phyloP scores from a whole-genome alignment of 495 filamentous ascomycete genomes.

The Clohesyomyces aquaticus region DNA sequence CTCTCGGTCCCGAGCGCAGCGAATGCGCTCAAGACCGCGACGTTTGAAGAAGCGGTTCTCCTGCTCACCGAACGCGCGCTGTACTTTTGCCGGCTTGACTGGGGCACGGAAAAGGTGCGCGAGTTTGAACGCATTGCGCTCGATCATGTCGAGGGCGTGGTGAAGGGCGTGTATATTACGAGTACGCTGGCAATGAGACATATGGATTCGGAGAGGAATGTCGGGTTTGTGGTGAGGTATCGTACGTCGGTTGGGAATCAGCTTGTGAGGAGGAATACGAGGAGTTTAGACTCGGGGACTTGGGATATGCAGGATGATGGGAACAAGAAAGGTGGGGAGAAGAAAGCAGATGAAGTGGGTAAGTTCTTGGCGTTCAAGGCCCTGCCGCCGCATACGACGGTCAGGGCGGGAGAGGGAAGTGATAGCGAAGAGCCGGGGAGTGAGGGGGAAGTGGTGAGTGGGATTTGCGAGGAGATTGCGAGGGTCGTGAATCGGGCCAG shows the following conservation, averaged over 20 bases:
- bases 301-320: constrained; percentile 33
- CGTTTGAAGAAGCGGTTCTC: constrained; percentile 83
- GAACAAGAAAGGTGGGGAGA: too few relatives aligned
- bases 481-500: constrained; percentile 43
- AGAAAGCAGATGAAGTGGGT: constrained; percentile 28
- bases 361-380: constrained; percentile 68
- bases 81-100: constrained; percentile 89
- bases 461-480: constrained; percentile 67
- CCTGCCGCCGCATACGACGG: constrained; percentile 58
- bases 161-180: constrained; percentile 85
- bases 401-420: constrained; percentile 45
- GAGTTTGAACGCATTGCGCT: constrained; percentile 88
- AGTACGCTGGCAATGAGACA: constrained; percentile 76
- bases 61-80: constrained; percentile 82
- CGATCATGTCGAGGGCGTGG: constrained; percentile 67
- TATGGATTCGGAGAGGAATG: constrained; percentile 74
- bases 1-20: constrained; percentile 70
- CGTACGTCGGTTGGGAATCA: constrained; percentile 63
- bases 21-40: constrained; percentile 64
- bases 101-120: constrained; percentile 86
- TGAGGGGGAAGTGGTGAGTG: constrained; percentile 70
- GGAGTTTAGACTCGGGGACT: constrained; percentile 69
- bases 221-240: constrained; percentile 81
- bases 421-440: constrained; percentile 51
- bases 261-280: constrained; percentile 77